Percentiles rank a stretch among this genome's conserved stretches.
Conservation (phyloP, 2,329 filamentous ascomycete genomes). For the Colletotrichum sp. region DNA sequence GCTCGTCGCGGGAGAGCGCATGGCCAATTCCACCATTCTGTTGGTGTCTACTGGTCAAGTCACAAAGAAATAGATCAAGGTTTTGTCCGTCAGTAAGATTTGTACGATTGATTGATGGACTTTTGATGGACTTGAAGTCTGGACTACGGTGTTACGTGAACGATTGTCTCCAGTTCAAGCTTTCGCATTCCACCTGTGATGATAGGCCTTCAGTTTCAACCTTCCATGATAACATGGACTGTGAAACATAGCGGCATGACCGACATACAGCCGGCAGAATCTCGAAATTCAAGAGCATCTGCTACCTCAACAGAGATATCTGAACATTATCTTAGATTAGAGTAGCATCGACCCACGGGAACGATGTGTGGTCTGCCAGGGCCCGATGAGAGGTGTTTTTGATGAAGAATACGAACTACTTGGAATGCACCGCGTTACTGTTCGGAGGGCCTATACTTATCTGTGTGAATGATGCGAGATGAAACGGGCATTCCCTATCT, state of each 20-base stretch:
- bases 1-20: not conserved
- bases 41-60: not conserved
- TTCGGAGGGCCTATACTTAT: not conserved
- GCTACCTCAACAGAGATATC: not conserved
- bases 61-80: not conserved
- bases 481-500: not conserved
- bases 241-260: not conserved
- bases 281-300: not conserved
- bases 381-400: too few relatives aligned
- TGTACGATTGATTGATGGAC: not conserved
- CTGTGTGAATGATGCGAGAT: not conserved
- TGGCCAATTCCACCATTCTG: not conserved
- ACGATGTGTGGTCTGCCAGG: rapidly evolving
- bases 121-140: not conserved
- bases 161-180: not conserved
- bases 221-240: not conserved
- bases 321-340: not conserved
- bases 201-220: not conserved
- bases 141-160: not conserved
- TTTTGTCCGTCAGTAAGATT: rapidly evolving
- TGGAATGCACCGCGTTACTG: rapidly evolving
- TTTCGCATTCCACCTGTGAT: not conserved
- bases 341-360: not conserved
- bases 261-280: too few relatives aligned
- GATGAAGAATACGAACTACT: not conserved